These are phyloP conservation scores for Erodium maritimum DNA, from an alignment of 345 rosid species.

Conservation along the genomic window DNA sequence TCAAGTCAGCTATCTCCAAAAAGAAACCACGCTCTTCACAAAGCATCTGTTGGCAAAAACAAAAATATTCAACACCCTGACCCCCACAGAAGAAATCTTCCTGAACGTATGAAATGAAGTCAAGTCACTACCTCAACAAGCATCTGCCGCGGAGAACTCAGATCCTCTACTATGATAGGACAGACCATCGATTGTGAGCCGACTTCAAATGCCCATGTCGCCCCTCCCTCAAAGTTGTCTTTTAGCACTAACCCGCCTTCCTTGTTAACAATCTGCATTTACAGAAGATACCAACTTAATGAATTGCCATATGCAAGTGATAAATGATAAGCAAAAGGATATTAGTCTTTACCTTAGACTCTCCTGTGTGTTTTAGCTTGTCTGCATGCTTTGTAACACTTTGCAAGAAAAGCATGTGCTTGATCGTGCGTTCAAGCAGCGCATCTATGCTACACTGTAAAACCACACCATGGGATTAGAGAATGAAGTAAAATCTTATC, in stretches of 20 bases:
- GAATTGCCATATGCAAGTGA: no score
- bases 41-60: constrained; percentile 48
- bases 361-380: constrained; percentile 72
- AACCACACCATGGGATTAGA: constrained; percentile 5
- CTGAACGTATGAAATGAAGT: neutral
- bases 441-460: constrained; percentile 99
- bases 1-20: constrained; percentile 83
- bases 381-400: constrained; percentile 89
- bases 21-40: constrained; percentile 92
- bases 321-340: neutral
- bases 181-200: constrained; percentile 79
- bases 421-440: constrained; percentile 80
- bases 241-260: constrained; percentile 41
- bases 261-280: constrained; percentile 43
- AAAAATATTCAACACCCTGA: neutral
- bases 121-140: constrained; percentile 61
- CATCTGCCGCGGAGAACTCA: constrained; percentile 78
- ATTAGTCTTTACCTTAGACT: constrained; percentile 51
- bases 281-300: constrained; percentile 3
- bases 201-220: constrained; percentile 96
- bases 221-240: constrained; percentile 74
- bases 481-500: no score
- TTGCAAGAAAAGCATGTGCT: constrained; percentile 99
- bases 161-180: constrained; percentile 93
- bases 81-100: neutral